These are phyloP conservation scores for Fragosphaeria purpurea DNA, from an alignment of 2,329 filamentous ascomycete species.

Conservation along the genomic window DNA sequence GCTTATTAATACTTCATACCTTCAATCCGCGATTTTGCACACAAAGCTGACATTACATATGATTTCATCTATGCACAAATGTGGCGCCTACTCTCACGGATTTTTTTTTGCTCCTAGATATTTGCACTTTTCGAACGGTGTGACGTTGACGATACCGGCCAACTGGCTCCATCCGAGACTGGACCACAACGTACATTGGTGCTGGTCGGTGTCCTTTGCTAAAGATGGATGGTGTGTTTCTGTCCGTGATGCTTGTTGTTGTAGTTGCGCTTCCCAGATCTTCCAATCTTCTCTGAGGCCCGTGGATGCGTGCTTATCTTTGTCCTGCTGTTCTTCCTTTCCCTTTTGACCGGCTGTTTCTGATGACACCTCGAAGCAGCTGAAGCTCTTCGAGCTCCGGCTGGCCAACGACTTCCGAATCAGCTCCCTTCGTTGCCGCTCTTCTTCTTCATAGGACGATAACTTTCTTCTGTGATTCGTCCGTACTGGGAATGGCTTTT, in stretches of 20 bases:
- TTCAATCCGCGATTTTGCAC: no score
- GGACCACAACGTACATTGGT: background rate
- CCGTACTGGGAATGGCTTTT: conserved; percentile 10
- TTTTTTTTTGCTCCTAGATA: no score
- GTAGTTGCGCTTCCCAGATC: conserved; percentile 25
- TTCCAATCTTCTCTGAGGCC: conserved; percentile 27
- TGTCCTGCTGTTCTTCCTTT: conserved; percentile 4
- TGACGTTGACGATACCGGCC: background rate
- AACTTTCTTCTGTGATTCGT: no score
- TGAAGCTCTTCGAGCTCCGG: conserved; percentile 11
- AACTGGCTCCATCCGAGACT: background rate
- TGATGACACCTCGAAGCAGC: conserved; percentile 7
- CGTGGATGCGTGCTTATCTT: conserved; percentile 14
- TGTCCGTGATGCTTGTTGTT: conserved; percentile 14
- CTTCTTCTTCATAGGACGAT: conserved; percentile 19
- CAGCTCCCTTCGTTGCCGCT: conserved; percentile 28
- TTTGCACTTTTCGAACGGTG: no score
- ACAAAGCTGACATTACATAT: no score
- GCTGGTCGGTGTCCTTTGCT: background rate
- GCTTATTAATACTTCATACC: no score
- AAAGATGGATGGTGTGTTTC: conserved; percentile 16
- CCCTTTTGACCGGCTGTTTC: background rate
- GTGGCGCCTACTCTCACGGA: no score
- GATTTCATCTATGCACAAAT: background rate
- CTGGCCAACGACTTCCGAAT: conserved; percentile 33